phyloP scores from a whole-genome alignment of 768 basidiomycete genomes.

The Macrolepiota dolichaula region DNA sequence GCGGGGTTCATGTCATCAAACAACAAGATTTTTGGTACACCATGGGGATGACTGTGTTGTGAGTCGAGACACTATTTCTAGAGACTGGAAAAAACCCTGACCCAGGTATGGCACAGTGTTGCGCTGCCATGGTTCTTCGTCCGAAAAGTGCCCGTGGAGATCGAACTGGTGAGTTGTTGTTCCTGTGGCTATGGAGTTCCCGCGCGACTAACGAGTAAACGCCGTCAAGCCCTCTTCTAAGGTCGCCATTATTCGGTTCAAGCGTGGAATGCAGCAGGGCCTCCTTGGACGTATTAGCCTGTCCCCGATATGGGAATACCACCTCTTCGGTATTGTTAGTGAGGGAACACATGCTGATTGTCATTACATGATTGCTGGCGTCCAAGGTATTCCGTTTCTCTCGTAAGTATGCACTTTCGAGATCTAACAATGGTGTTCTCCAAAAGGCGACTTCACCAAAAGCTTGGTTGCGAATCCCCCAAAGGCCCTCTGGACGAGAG shows the following conservation, averaged over 20 bases:
- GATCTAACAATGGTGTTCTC: conserved; percentile 3
- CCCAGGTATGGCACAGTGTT: conserved; percentile 41
- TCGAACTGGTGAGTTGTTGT: conserved; percentile 60
- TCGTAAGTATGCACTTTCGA: not conserved
- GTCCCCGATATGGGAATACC: conserved; percentile 74
- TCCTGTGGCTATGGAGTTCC: not conserved
- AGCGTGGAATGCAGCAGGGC: conserved; percentile 84
- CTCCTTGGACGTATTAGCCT: conserved; percentile 73
- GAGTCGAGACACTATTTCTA: conserved; percentile 21
- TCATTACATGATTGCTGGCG: conserved; percentile 80
- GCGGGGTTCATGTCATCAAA: conserved; percentile 49
- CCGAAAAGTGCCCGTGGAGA: conserved; percentile 67
- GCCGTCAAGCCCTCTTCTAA: conserved; percentile 65
- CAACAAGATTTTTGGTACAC: conserved; percentile 81
- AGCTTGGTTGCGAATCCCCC: conserved; percentile 70
- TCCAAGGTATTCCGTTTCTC: conserved; percentile 43
- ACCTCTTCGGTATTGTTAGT: conserved; percentile 78
- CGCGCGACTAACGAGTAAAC: conserved; percentile 13
- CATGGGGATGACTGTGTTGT: conserved; percentile 73
- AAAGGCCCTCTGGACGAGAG: conserved; percentile 70
- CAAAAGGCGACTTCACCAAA: conserved; percentile 67
- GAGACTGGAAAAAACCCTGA: conserved; percentile 12
- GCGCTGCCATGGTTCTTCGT: conserved; percentile 75
- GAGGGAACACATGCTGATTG: conserved; percentile 71
- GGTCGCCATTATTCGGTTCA: conserved; percentile 75